phyloP scores from a whole-genome alignment of 2,329 filamentous ascomycete genomes.

The Aspergillus brunneoviolaceus region DNA sequence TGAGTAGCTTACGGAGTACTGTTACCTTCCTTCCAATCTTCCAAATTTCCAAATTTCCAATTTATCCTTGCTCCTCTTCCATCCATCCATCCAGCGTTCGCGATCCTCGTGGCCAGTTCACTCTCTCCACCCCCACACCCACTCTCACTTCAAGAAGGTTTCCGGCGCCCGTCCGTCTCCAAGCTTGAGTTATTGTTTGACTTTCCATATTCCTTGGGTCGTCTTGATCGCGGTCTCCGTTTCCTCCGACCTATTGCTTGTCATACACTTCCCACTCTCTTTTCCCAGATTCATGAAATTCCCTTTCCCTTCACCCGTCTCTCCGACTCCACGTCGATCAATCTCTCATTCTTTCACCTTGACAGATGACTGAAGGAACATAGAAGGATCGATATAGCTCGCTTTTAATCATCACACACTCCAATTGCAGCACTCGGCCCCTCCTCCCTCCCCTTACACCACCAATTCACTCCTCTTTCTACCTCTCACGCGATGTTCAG shows the following conservation, averaged over 20 bases:
- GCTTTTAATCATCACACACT: neutral
- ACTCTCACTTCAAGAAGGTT: neutral
- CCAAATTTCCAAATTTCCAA: no score
- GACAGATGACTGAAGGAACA: neutral
- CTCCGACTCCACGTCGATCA: neutral
- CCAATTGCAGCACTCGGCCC: neutral
- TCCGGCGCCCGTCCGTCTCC: no score
- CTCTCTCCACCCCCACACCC: neutral
- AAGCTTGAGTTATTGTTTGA: neutral
- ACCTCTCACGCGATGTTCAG: slow-evolving; percentile 17
- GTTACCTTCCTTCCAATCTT: no score
- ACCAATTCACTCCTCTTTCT: slow-evolving; percentile 2
- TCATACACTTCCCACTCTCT: neutral
- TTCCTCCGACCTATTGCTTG: neutral
- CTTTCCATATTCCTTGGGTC: neutral
- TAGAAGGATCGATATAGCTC: neutral
- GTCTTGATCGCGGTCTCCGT: neutral
- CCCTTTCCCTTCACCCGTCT: neutral
- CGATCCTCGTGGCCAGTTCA: neutral
- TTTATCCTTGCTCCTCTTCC: neutral
- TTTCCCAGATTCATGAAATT: neutral
- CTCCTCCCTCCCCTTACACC: slow-evolving; percentile 1
- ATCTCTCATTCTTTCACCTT: neutral
- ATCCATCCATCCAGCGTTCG: neutral
- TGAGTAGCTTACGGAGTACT: no score